Percentiles rank a stretch among this genome's conserved stretches.
Evolutionary conservation across 495 filamentous ascomycete species (phyloP).

Genomic region (Penicillium pulvis): DNA sequence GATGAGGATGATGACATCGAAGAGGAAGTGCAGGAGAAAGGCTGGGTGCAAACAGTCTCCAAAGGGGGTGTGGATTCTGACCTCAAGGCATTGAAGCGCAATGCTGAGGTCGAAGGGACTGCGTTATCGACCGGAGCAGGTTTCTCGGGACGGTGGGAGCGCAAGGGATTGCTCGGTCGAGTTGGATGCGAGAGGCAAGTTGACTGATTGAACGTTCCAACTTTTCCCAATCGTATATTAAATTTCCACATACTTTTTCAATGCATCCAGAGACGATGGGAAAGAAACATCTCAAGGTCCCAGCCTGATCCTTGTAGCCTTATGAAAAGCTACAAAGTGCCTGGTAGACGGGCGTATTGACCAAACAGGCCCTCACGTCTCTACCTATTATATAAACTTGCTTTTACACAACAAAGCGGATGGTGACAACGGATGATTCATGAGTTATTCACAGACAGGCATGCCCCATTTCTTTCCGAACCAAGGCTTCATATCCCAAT

Average conservation of each 20-base stretch:
- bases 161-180: neutral
- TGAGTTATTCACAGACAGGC: neutral
- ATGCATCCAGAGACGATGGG: neutral
- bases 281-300: neutral
- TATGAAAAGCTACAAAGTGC: neutral
- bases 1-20: neutral
- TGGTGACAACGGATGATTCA: neutral
- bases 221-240: neutral
- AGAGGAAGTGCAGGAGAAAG: neutral
- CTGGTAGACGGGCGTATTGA: neutral
- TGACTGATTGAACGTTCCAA: neutral
- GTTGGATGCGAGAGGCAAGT: neutral
- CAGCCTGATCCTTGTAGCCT: neutral
- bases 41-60: neutral
- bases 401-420: neutral
- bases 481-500: slow-evolving; percentile 43
- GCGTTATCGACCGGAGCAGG: neutral
- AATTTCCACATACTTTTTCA: neutral
- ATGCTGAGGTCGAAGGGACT: neutral
- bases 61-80: neutral
- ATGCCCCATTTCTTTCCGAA: slow-evolving; percentile 26
- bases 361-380: neutral
- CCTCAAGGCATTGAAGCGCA: neutral
- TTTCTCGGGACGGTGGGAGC: neutral
- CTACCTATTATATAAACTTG: neutral